Base-by-base conservation (phyloP, 176 grass and related monocot genomes). In the Triticum dicoccoides region DNA sequence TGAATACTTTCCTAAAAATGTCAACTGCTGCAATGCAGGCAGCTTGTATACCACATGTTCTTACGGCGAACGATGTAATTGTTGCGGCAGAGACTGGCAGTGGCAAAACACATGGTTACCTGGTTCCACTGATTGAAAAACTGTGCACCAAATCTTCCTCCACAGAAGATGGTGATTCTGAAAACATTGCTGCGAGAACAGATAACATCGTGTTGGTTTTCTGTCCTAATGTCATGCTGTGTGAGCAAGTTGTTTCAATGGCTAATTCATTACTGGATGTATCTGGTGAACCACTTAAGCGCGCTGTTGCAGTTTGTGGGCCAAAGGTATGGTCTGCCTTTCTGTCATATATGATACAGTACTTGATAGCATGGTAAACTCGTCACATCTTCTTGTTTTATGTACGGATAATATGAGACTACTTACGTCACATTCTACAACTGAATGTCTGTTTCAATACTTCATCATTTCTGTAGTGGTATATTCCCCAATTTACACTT, bases 141-240 rank as follows among this genome's bases (percentile, higher is more conserved):
- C 25, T 98, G 63, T 90, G 90, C 69, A 84, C 84, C 5, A 79
- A 49, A 73, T 91, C 87, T 69, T 89, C 68, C 86, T 51, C 61
- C 13, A 54, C 44, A 20, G 49, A 63, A 81, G 76, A 80, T 90
- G 79, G 30, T 79, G 81, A 80, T 80, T 42, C 29, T 24, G 83
- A 82, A 70, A 63, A 82, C 32, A 78, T 58, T 74, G 62, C 33
- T 65, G 13, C 58, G 42, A 42, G 78, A 59, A 33, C 41, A 21
- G 75, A 78, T 63, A 85, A 86, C 25, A 87, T 79, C 0, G 73
- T 89, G 58, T 69, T 98, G 76, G 89, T 98, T 34, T 90, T 98
- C 63, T 98, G 97, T 82, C 94, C 97, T 61, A 98, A 98, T 89
- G 92, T 90, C 62, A 96, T 98, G 97, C 90, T 98, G 12, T 98